Base-by-base conservation (phyloP, 495 filamentous ascomycete genomes). In the Penicillium diatomitis region DNA sequence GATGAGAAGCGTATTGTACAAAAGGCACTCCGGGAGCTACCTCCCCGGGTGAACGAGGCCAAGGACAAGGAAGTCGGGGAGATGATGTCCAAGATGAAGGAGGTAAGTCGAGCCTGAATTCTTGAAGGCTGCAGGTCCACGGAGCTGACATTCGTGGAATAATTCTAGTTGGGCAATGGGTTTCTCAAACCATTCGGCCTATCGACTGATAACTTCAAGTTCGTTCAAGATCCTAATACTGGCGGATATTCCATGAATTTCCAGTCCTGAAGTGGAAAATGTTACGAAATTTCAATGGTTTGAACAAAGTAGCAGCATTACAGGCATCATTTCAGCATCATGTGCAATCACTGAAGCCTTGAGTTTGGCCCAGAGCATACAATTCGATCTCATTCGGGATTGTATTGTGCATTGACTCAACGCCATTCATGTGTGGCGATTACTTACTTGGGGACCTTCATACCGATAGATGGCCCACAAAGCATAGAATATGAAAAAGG, bases 31-130 rank as follows among this genome's bases (percentile, higher is more conserved):
- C 66, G 69, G 35, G 68, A 67, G 30, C 72, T 96, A 8, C 84
- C 86, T 3, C 67, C 71, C 27, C 75, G 73, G 52, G 80, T 88
- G 37, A 85, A 88, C 39, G 74, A 76, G 33, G 90, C 90, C 3
- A 83, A 84, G 65, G 83, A 92, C 57, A 83, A 75, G 58, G 92
- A 98, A 67, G 88, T 90, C 76, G 81, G 74, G 5, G 91, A 98
- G 66, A 95, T 96, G 87, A 90, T 96, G 87, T 86, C 83, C 28
- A 96, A 96, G 69, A 66, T 98, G 66, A 96, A 95, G 66, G 82
- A 86, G 58, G 82, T 86, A 48, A 72, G 80, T 77, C 28, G 31
- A 35, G 31, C 20, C 20, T 20, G 20, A 20, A 20, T 20, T 2
- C 20, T 20, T 20, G 20, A 20, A 20, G 20, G 20, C 20, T 20